A percentile compares a stretch with the other conserved stretches of the same genome.
These are phyloP conservation scores for Solanum sejunctum DNA, from an alignment of 257 asterid species.

Conservation along the genomic window DNA sequence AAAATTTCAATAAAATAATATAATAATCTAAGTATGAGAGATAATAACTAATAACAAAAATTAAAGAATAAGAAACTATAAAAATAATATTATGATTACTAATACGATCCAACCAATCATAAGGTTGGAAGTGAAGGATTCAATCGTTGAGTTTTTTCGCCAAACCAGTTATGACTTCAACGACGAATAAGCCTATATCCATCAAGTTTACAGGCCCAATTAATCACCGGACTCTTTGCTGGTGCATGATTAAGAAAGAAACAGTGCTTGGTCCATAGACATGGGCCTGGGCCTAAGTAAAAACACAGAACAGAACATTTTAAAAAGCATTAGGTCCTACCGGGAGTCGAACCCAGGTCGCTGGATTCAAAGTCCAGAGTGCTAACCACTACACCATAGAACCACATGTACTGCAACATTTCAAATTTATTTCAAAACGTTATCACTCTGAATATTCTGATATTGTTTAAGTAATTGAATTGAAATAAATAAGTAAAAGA, in stretches of 20 bases:
- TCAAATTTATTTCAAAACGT: no score
- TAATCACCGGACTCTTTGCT: neutral
- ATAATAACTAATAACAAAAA: no score
- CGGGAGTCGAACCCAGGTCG: slow-evolving; percentile 99
- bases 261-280: neutral
- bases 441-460: neutral
- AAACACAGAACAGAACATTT: neutral
- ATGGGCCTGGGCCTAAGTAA: neutral
- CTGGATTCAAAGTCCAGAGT: slow-evolving; percentile 99
- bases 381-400: slow-evolving; percentile 94
- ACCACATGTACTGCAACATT: neutral
- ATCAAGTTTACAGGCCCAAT: neutral
- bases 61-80: no score
- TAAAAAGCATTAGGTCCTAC: slow-evolving; percentile 49
- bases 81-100: no score
- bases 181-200: neutral
- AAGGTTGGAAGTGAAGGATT: no score
- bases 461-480: neutral
- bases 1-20: no score
- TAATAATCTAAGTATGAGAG: no score
- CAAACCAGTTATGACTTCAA: no score
- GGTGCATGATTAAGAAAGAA: neutral
- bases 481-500: neutral
- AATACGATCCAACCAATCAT: no score
- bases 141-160: no score